Evolutionary conservation across 331 rosid species (phyloP).

Genomic region (Pyracantha coccinea): DNA sequence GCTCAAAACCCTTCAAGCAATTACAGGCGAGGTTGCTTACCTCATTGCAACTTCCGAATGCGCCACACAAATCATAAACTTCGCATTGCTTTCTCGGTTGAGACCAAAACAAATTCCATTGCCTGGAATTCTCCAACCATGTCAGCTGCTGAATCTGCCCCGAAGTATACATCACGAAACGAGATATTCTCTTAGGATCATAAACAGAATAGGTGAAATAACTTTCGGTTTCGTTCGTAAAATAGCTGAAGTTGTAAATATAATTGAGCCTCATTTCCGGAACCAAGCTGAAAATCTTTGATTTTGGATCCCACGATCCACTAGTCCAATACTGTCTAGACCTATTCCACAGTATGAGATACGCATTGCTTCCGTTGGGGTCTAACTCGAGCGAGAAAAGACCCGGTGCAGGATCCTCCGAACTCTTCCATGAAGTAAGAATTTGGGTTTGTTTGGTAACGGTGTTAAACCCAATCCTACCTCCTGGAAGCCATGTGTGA

Average conservation of each 20-base stretch:
- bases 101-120: slow-evolving; percentile 27
- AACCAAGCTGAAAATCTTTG: neutral
- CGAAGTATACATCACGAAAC: neutral
- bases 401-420: slow-evolving; percentile 37
- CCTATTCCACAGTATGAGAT: slow-evolving; percentile 19
- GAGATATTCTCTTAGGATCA: neutral
- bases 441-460: slow-evolving; percentile 9
- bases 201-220: neutral
- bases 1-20: slow-evolving; percentile 26
- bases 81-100: slow-evolving; percentile 29
- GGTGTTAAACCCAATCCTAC: slow-evolving; percentile 22
- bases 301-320: neutral
- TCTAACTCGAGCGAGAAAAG: slow-evolving; percentile 23
- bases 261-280: neutral
- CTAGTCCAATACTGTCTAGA: neutral
- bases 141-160: slow-evolving; percentile 1
- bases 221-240: neutral
- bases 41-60: slow-evolving; percentile 27
- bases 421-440: slow-evolving; percentile 37
- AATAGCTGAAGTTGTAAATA: neutral
- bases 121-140: neutral
- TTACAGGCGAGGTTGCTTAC: slow-evolving; percentile 11
- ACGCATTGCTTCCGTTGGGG: neutral
- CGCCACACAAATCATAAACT: slow-evolving; percentile 35
- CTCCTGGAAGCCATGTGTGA: slow-evolving; percentile 32